Evolutionary conservation across 2,329 filamentous ascomycete species (phyloP).

Genomic region (Gaeumannomyces sp.): DNA sequence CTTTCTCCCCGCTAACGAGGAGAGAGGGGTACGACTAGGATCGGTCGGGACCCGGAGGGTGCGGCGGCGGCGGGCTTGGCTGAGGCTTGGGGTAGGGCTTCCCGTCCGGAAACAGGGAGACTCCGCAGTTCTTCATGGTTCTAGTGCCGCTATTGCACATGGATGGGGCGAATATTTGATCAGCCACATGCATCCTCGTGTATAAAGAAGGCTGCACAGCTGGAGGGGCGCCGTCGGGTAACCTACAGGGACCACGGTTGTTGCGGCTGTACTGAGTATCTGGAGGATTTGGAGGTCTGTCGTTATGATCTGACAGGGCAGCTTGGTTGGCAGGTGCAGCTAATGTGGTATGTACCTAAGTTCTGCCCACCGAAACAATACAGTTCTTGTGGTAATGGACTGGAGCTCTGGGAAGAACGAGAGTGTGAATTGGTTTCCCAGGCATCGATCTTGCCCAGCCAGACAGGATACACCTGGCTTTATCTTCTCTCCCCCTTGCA

Average conservation of each 20-base stretch:
- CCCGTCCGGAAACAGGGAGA: not conserved
- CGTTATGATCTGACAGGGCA: not conserved
- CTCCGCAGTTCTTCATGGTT: not conserved
- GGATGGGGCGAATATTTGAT: not conserved
- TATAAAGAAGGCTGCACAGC: too few species aligned
- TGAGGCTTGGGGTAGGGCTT: constrained; percentile 10
- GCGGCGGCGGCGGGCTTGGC: constrained; percentile 15
- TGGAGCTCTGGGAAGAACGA: not conserved
- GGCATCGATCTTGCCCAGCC: not conserved
- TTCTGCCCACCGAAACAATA: not conserved
- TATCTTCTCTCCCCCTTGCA: not conserved
- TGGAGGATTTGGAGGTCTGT: not conserved
- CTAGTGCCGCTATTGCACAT: not conserved
- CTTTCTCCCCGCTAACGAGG: not conserved
- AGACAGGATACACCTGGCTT: not conserved
- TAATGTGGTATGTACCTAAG: too few species aligned
- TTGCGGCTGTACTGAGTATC: too few species aligned
- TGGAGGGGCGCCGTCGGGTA: not conserved
- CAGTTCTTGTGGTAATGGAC: not conserved
- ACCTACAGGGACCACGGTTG: not conserved
- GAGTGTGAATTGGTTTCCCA: not conserved
- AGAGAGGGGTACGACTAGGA: constrained; percentile 1
- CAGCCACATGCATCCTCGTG: not conserved
- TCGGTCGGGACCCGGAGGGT: constrained; percentile 11
- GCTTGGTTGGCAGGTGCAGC: not conserved